These are phyloP conservation scores for Lignosus rhinocerotis DNA, from an alignment of 1,284 basidiomycete species.

Conservation along the genomic window DNA sequence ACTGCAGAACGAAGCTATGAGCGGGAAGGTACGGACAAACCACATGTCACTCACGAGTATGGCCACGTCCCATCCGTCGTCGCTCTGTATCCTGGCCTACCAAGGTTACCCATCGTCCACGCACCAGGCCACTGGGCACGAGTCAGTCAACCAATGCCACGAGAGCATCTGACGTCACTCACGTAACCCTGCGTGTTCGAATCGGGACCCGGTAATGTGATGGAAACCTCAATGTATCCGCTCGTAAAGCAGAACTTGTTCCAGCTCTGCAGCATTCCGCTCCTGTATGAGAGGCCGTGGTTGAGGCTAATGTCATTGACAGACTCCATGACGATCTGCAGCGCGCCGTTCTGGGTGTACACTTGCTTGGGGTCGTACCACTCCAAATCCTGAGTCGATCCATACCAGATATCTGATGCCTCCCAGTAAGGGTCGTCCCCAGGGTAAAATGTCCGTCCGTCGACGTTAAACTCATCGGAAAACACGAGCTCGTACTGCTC, in stretches of 20 bases:
- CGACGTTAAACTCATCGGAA: slow-evolving; percentile 81
- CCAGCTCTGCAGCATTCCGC: slow-evolving; percentile 73
- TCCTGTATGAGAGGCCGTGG: slow-evolving; percentile 67
- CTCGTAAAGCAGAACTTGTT: slow-evolving; percentile 89
- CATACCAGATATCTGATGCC: slow-evolving; percentile 72
- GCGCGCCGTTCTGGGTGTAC: slow-evolving; percentile 68
- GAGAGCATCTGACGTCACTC: slow-evolving; percentile 16
- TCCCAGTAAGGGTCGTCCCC: slow-evolving; percentile 79
- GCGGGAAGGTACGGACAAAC: slow-evolving; percentile 34
- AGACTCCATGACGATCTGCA: slow-evolving; percentile 75
- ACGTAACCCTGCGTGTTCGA: slow-evolving; percentile 39
- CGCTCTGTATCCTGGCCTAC: slow-evolving; percentile 79
- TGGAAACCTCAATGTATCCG: slow-evolving; percentile 65
- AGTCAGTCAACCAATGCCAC: background rate
- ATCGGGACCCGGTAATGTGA: slow-evolving; percentile 39
- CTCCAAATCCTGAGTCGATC: slow-evolving; percentile 63
- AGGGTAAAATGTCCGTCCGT: slow-evolving; percentile 71
- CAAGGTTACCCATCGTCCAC: slow-evolving; percentile 94
- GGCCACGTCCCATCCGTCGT: slow-evolving; percentile 84
- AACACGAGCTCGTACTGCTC: slow-evolving; percentile 67
- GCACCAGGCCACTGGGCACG: slow-evolving; percentile 59
- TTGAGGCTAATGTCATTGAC: slow-evolving; percentile 39
- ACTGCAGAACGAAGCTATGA: slow-evolving; percentile 36
- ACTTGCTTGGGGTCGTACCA: slow-evolving; percentile 82
- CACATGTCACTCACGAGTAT: slow-evolving; percentile 40